Conservation (phyloP, 2,329 filamentous ascomycete genomes). For the Cladosporium sp. region DNA sequence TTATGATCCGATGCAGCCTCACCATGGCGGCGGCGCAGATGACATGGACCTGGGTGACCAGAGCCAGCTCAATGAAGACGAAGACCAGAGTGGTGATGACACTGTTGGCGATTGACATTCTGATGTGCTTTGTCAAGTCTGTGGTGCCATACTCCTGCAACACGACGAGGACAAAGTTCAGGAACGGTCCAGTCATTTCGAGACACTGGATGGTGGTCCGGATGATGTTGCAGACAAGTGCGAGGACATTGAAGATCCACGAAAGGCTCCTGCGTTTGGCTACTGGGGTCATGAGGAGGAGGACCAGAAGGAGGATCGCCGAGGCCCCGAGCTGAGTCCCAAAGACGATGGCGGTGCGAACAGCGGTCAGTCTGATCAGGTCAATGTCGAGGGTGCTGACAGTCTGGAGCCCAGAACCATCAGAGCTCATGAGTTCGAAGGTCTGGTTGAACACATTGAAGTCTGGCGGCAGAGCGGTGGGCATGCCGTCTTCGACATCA, state of each 20-base stretch:
- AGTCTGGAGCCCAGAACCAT: constrained; percentile 36
- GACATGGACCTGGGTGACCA: constrained; percentile 59
- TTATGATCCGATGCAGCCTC: constrained; percentile 36
- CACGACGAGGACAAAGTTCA: constrained; percentile 44
- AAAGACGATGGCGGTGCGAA: constrained; percentile 53
- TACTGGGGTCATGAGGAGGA: constrained; percentile 60
- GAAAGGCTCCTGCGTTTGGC: constrained; percentile 59
- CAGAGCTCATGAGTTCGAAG: constrained; percentile 39
- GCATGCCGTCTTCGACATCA: background rate
- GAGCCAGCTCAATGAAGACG: constrained; percentile 50
- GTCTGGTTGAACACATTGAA: constrained; percentile 50
- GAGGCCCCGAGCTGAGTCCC: constrained; percentile 65
- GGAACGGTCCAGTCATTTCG: constrained; percentile 56
- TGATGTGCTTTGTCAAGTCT: constrained; percentile 12
- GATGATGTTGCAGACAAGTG: constrained; percentile 55
- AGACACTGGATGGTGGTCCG: constrained; percentile 53
- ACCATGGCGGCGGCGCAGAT: constrained; percentile 48
- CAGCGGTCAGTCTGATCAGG: constrained; percentile 41
- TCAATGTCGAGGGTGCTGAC: constrained; percentile 41
- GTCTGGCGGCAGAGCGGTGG: constrained; percentile 12
- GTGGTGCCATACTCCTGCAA: constrained; percentile 14
- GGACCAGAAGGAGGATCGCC: constrained; percentile 56
- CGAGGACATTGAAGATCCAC: constrained; percentile 58
- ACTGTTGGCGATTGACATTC: constrained; percentile 40
- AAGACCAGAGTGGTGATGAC: constrained; percentile 49